Evolutionary conservation across 306 rosid species (phyloP).

Genomic region (Vachellia collinsii): DNA sequence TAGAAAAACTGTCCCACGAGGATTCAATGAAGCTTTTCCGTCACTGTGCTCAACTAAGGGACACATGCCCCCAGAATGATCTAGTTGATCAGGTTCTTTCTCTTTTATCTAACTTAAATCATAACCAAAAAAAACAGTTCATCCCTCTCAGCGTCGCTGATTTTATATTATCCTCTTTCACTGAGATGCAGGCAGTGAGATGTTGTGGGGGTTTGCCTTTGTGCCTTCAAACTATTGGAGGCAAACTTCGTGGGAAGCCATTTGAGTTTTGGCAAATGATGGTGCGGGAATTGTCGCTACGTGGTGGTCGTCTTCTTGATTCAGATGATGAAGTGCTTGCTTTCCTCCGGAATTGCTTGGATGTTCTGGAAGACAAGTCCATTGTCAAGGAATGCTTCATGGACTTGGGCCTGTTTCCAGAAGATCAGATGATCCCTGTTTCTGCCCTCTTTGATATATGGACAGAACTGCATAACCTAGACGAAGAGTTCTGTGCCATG

Average conservation of each 20-base stretch:
- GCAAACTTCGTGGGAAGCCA: neutral
- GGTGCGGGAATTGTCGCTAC: neutral
- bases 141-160: neutral
- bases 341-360: neutral
- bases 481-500: neutral
- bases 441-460: neutral
- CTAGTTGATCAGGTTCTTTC: neutral
- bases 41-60: neutral
- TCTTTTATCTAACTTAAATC: neutral
- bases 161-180: neutral
- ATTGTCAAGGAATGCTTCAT: neutral
- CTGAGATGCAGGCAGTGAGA: neutral
- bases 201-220: neutral
- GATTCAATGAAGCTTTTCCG: slow-evolving; percentile 32
- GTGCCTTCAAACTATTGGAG: neutral
- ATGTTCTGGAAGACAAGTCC: neutral
- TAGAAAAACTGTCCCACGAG: neutral
- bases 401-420: neutral
- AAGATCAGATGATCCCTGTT: neutral
- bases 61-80: neutral
- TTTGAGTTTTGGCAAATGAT: neutral
- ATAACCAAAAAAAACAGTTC: neutral
- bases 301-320: neutral
- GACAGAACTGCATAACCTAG: neutral
- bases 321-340: slow-evolving; percentile 1